Percentiles rank a stretch among this genome's conserved stretches.
Evolutionary conservation across 192 early-diverging fungal species (phyloP).

Genomic region (Linderina pennispora): DNA sequence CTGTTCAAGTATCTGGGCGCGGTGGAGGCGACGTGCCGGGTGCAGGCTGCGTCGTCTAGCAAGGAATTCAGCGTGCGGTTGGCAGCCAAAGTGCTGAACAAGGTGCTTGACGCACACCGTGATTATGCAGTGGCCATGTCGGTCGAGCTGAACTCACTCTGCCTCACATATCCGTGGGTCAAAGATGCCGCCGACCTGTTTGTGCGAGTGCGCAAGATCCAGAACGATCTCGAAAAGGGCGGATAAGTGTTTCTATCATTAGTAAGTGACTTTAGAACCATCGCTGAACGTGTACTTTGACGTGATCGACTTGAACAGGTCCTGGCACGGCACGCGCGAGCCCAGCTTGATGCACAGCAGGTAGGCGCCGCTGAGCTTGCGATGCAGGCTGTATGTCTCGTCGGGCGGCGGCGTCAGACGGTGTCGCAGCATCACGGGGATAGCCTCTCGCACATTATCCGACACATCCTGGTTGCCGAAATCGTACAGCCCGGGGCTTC

Average conservation of each 20-base stretch:
- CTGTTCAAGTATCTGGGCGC: constrained; percentile 32
- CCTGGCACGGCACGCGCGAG: constrained; percentile 48
- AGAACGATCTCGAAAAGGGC: background rate
- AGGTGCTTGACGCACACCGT: constrained; percentile 11
- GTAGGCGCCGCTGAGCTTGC: constrained; percentile 90
- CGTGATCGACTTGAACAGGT: constrained; percentile 30
- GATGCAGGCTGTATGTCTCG: constrained; percentile 92
- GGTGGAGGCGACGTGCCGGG: constrained; percentile 33
- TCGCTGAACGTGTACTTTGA: constrained; percentile 33
- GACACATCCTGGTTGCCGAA: constrained; percentile 85
- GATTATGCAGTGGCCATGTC: constrained; percentile 18
- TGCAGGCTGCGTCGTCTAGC: constrained; percentile 5
- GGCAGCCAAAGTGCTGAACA: constrained; percentile 20
- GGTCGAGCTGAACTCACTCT: constrained; percentile 37
- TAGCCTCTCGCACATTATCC: constrained; percentile 70
- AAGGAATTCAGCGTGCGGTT: constrained; percentile 26
- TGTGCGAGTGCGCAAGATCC: constrained; percentile 6
- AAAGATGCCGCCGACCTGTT: constrained; percentile 38
- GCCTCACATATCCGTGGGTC: constrained; percentile 33
- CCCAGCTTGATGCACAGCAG: constrained; percentile 82
- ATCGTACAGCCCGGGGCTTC: constrained; percentile 53
- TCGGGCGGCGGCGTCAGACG: constrained; percentile 95
- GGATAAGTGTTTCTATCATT: background rate
- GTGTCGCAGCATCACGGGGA: constrained; percentile 93
- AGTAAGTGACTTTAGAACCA: constrained; percentile 12